Conservation (phyloP, 2,329 filamentous ascomycete genomes). For the Exophiala oligosperma region DNA sequence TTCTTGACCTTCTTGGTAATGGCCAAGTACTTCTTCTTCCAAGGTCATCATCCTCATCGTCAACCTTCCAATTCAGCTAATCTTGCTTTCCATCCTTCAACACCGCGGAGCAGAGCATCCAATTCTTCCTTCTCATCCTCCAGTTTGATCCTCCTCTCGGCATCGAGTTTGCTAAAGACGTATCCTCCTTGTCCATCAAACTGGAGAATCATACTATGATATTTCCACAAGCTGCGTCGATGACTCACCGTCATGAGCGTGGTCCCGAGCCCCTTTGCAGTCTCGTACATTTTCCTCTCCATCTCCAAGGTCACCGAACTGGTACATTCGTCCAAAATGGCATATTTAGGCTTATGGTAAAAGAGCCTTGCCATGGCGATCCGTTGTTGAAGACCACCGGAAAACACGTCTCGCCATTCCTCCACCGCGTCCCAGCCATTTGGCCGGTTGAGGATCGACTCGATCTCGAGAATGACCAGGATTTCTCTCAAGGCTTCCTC, state of each 20-base stretch:
- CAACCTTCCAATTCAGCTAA: slow-evolving; percentile 46
- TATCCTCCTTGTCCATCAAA: slow-evolving; percentile 94
- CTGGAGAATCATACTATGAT: slow-evolving; percentile 90
- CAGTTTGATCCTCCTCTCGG: slow-evolving; percentile 76
- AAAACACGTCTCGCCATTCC: slow-evolving; percentile 94
- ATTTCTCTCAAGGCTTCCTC: slow-evolving; percentile 78
- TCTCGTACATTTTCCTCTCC: slow-evolving; percentile 95
- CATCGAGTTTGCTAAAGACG: slow-evolving; percentile 86
- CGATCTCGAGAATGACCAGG: slow-evolving; percentile 77
- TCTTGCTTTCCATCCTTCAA: slow-evolving; percentile 83
- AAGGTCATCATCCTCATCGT: neutral
- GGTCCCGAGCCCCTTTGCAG: slow-evolving; percentile 85
- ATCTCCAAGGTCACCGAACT: slow-evolving; percentile 92
- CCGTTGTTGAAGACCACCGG: slow-evolving; percentile 88
- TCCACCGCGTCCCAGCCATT: slow-evolving; percentile 90
- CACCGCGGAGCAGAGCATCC: slow-evolving; percentile 77
- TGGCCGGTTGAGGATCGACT: slow-evolving; percentile 75
- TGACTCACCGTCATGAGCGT: slow-evolving; percentile 98
- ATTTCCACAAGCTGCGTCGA: slow-evolving; percentile 89
- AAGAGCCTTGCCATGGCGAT: slow-evolving; percentile 95
- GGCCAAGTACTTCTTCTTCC: no score
- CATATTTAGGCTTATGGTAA: slow-evolving; percentile 89
- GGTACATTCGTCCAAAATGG: slow-evolving; percentile 96
- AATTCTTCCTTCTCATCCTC: slow-evolving; percentile 98
- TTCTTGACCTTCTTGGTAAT: no score